These are phyloP conservation scores for Pilatotrama ljubarskyi DNA, from an alignment of 768 basidiomycete genomes.

Conservation along the genomic window DNA sequence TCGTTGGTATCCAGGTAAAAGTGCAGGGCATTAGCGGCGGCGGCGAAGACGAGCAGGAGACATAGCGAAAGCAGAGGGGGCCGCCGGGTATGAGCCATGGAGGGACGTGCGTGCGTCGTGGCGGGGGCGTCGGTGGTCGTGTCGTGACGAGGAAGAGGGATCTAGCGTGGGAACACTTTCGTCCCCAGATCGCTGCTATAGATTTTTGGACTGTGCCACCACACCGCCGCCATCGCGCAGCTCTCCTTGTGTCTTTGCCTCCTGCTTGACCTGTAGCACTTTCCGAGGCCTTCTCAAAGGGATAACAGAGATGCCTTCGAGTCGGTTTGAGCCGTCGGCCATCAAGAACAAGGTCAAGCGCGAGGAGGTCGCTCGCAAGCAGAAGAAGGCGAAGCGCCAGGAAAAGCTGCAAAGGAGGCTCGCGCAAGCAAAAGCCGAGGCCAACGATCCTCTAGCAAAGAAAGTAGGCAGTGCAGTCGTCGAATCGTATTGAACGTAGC, in stretches of 20 bases:
- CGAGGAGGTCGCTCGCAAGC: slow-evolving; percentile 71
- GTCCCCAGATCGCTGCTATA: slow-evolving; percentile 8
- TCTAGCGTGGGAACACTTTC: slow-evolving; percentile 23
- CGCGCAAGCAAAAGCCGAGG: slow-evolving; percentile 75
- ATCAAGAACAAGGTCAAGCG: slow-evolving; percentile 91
- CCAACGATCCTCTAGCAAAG: slow-evolving; percentile 72
- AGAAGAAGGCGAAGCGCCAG: slow-evolving; percentile 76
- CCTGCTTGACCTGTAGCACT: background rate
- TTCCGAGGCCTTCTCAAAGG: background rate
- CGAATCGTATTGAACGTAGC: background rate
- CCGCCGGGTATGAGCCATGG: slow-evolving; percentile 26
- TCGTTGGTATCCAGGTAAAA: slow-evolving; percentile 97
- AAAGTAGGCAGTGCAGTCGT: slow-evolving; percentile 49
- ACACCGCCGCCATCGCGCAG: background rate
- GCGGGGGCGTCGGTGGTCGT: slow-evolving; percentile 25
- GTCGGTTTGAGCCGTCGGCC: slow-evolving; percentile 58
- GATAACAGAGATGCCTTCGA: slow-evolving; percentile 47
- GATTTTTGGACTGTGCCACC: slow-evolving; percentile 11
- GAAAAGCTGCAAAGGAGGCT: slow-evolving; percentile 80
- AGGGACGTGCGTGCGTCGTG: slow-evolving; percentile 9
- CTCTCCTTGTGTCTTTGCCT: background rate
- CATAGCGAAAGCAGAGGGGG: slow-evolving; percentile 33
- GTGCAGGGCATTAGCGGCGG: slow-evolving; percentile 75
- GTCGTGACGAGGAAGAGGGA: slow-evolving; percentile 23
- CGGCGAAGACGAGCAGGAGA: slow-evolving; percentile 43